Base-by-base conservation (phyloP, 2,329 filamentous ascomycete species). In the Aspergillus sp. region DNA sequence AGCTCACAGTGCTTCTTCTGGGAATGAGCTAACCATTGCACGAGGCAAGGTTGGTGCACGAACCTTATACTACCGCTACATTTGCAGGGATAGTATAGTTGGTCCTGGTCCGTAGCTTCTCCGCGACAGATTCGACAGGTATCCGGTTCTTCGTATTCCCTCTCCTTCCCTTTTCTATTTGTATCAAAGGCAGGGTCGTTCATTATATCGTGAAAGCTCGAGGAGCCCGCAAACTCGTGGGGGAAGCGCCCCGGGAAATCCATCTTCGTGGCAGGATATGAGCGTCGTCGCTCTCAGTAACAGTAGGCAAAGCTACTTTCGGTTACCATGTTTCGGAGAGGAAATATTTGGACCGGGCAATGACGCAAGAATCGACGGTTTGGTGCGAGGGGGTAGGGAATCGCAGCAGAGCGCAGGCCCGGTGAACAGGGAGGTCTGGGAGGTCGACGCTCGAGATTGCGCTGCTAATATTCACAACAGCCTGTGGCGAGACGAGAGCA, bases 1-100 rank as follows among this genome's bases (percentile, higher is more conserved):
- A 99, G 87, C 79, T 99, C 95, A 82, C 96, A 99, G 80, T 99
- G 90, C 76, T 98, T 98, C 84, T 99, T 99, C 74, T 99, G 93
- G 2, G 95, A 98, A 75, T 99, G 96, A 50, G 92, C 93, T 21
- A 99, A 82, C 95, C 95, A 99, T 77, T 98, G 93, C 89, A 99
- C 96, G 76, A 99, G 79, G 74, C 95, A 99, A 73, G 96, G 90
- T 76, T 99, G 95, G 74, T 99, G 95, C 61, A 99, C 95, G 70
- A 90, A 96, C 79, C 96, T 97, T 79, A 99, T 99, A 77, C 93
- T 98, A 57, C 95, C 95, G 71, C 91, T 97, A 80, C 95, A 99
- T 81, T 97, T 97, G 87, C 95, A 99, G 6, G 95, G 95, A 72
- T 96, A 95, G 80, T 96, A 99, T 40, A 99, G 84, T 58, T 91